These are phyloP conservation scores for Amyloporia xantha DNA, from an alignment of 768 basidiomycete genomes.

Conservation along the genomic window DNA sequence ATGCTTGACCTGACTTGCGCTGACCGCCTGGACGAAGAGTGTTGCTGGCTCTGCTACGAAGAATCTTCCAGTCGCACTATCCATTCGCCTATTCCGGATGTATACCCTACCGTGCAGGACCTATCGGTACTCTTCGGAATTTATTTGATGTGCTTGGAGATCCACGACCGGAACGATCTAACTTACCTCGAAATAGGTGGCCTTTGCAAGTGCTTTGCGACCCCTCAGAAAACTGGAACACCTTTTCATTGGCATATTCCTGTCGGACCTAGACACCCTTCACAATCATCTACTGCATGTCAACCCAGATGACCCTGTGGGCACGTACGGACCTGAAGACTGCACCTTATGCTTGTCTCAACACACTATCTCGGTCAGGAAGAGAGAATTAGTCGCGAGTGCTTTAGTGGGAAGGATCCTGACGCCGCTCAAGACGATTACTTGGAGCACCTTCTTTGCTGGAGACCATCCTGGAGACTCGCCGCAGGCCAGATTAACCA, in stretches of 20 bases:
- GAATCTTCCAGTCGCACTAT: constrained; percentile 45
- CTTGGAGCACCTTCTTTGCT: constrained; percentile 48
- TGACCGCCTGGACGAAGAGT: constrained; percentile 48
- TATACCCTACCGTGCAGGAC: constrained; percentile 33
- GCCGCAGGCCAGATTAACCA: constrained; percentile 25
- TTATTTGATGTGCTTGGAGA: too few relatives aligned
- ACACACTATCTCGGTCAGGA: constrained; percentile 27
- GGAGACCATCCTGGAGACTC: constrained; percentile 9
- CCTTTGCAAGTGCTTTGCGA: constrained; percentile 37
- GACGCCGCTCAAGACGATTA: constrained; percentile 35
- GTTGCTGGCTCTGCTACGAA: constrained; percentile 62
- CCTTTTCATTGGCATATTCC: constrained; percentile 56
- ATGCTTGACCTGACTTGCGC: constrained; percentile 52
- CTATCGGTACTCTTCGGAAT: constrained; percentile 48
- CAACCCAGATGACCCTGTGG: background rate
- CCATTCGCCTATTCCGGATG: constrained; percentile 59
- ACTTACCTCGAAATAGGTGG: constrained; percentile 25
- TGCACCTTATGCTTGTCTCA: constrained; percentile 31
- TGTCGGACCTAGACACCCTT: constrained; percentile 48
- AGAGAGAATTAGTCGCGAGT: constrained; percentile 42
- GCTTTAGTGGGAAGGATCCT: constrained; percentile 38
- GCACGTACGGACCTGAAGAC: constrained; percentile 20
- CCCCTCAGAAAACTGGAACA: constrained; percentile 40
- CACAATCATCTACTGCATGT: constrained; percentile 34
- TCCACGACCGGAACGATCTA: background rate